These are phyloP conservation scores for Lentithecium fluviatile DNA, from an alignment of 495 filamentous ascomycete species.

Conservation along the genomic window DNA sequence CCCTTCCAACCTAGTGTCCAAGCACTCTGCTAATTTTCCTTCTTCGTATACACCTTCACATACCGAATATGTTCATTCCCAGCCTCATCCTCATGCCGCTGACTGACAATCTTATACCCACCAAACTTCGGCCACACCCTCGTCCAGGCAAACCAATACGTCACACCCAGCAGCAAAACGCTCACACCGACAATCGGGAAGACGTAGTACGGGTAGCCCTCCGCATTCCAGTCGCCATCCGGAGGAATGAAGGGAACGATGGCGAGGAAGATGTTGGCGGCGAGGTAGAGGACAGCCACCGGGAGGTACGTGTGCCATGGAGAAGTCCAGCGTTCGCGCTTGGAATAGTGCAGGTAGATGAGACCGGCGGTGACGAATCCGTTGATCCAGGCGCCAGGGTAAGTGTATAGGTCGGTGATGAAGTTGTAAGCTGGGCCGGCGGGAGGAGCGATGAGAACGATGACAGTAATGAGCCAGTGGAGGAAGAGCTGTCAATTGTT, in stretches of 20 bases:
- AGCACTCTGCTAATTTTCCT: background rate
- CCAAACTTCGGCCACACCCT: conserved; percentile 37
- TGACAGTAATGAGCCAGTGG: conserved; percentile 50
- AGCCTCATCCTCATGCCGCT: conserved; percentile 43
- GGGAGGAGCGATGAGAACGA: conserved; percentile 50
- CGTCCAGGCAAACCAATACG: conserved; percentile 48
- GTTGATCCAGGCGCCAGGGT: conserved; percentile 56
- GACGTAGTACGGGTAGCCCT: conserved; percentile 48
- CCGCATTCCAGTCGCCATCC: conserved; percentile 30
- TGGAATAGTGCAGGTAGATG: conserved; percentile 50
- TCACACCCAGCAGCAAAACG: conserved; percentile 42
- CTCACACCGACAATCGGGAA: conserved; percentile 48
- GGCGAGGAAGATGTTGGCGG: conserved; percentile 45
- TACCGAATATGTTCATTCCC: conserved; percentile 51
- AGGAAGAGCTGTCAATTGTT: conserved; percentile 43
- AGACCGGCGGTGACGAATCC: conserved; percentile 51
- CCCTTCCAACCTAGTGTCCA: too few species aligned
- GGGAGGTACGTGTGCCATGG: conserved; percentile 44
- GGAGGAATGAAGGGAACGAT: conserved; percentile 51
- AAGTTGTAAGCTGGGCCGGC: conserved; percentile 47
- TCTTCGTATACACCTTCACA: conserved; percentile 37
- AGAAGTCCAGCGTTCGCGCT: conserved; percentile 47
- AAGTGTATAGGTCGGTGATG: conserved; percentile 54
- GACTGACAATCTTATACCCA: conserved; percentile 49
- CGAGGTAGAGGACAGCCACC: conserved; percentile 41